These are phyloP conservation scores for Xylaria nigripes DNA, from an alignment of 495 filamentous ascomycete species.

Conservation along the genomic window DNA sequence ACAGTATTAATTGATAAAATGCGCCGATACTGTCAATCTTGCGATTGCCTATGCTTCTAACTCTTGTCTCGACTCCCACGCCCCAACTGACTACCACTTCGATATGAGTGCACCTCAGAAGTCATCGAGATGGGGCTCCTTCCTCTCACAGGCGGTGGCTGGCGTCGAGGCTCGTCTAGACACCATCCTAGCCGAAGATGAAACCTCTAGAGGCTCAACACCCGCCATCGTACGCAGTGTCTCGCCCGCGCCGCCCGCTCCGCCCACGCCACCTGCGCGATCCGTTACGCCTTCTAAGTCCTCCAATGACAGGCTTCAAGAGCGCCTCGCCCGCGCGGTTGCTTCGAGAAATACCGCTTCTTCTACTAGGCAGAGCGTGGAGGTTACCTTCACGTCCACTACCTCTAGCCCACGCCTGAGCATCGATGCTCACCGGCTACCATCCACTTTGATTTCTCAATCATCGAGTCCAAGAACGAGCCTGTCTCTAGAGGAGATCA, in stretches of 20 bases:
- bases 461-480: constrained; percentile 7
- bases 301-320: constrained; percentile 72
- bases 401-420: constrained; percentile 21
- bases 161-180: constrained; percentile 91
- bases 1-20: constrained; percentile 13
- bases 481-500: constrained; percentile 3
- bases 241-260: constrained; percentile 2
- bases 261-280: constrained; percentile 11
- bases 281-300: constrained; percentile 36
- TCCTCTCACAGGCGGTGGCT: constrained; percentile 85
- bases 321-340: constrained; percentile 62
- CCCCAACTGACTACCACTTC: constrained; percentile 1
- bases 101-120: constrained; percentile 35
- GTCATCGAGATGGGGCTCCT: constrained; percentile 64
- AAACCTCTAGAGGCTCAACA: constrained; percentile 22
- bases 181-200: constrained; percentile 77
- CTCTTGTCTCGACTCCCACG: neutral
- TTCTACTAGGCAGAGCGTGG: constrained; percentile 15
- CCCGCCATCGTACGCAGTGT: constrained; percentile 16
- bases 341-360: constrained; percentile 38
- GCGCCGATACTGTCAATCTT: constrained; percentile 17
- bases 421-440: constrained; percentile 10
- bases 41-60: neutral
- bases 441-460: neutral
- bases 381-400: constrained; percentile 8